Evolutionary conservation across 441 rosid species (phyloP), one percentile per base, ranked within the genome.

Genomic region (Pelargonium citronellum): DNA sequence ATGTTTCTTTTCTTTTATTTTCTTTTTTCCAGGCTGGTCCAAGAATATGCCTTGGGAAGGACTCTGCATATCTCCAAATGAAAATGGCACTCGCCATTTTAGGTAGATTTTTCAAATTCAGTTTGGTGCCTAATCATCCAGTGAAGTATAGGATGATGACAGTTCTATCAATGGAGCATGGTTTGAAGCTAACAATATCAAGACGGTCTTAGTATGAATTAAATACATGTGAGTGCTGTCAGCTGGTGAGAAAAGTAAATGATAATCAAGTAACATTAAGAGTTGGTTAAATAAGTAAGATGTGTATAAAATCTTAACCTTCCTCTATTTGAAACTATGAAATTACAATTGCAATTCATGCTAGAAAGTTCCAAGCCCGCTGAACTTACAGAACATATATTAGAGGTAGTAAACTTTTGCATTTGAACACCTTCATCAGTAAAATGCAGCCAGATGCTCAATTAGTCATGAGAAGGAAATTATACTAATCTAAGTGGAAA

Each of bases 41-140:
- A 0, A 86, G 98, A 79, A 88, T 90, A 76, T 91, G 99, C 75
- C 88, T 94, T 0, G 99, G 99, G 6, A 91, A 94, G 66, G 99
- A 94, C 87, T 94, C 97, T 9, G 99, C 97, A 58, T 94, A 90
- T 79, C 92, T 91, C 47, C 99, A 95, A 80, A 95, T 91, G 96
- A 95, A 94, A 86, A 90, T 91, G 96, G 83, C 94, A n/a, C 77
- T 94, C 66, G 95, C 97, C 27, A 83, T 87, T 44, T 76, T 91
- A 71, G 89, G 91, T 74, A 83, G 99, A 71, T 90, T 89, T 78
- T 94, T 81, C 70, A 82, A 81, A 57, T 94, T 91, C 79, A 83
- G 70, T 70, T 77, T 94, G 87, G 88, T 86, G 67, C 89, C 90
- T n/a, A 74, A 85, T 70, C 95, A 94, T 82, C 93, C 83, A 3